Conservation (phyloP, 345 rosid genomes). For the Leavenworthia alabamica region DNA sequence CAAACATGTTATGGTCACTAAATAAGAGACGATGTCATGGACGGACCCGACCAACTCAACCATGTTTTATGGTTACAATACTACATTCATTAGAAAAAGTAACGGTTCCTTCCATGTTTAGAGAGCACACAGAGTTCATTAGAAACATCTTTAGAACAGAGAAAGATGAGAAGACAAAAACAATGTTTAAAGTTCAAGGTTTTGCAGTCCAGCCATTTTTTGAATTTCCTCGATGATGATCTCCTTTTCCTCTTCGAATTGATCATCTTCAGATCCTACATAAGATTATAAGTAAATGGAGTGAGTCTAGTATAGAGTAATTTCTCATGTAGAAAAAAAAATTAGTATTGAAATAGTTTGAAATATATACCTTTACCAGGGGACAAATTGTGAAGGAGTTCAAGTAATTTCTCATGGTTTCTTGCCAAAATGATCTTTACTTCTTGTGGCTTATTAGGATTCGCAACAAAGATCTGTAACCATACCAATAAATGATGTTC, state of each 20-base stretch:
- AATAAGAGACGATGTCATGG: neutral
- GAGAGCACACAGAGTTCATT: neutral
- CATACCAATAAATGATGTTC: neutral
- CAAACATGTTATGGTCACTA: conserved; percentile 7
- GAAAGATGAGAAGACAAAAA: conserved; percentile 5
- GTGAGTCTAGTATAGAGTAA: neutral
- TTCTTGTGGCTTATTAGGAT: conserved; percentile 90
- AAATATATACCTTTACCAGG: conserved; percentile 65
- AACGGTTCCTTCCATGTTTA: conserved; percentile 2
- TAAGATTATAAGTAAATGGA: neutral
- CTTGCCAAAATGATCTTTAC: conserved; percentile 77
- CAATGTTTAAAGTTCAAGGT: conserved; percentile 20
- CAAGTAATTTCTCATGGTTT: conserved; percentile 67
- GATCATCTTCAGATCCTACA: conserved; percentile 76
- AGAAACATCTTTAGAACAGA: neutral
- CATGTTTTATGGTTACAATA: neutral
- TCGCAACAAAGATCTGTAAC: conserved; percentile 84
- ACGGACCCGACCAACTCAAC: neutral
- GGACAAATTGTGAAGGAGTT: conserved; percentile 58
- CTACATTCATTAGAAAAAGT: conserved; percentile 2
- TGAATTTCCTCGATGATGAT: conserved; percentile 75
- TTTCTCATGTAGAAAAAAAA: neutral
- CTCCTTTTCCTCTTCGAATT: conserved; percentile 94
- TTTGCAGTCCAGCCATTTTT: conserved; percentile 43
- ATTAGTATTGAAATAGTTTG: neutral